phyloP scores from a whole-genome alignment of 768 basidiomycete species.

The Lactarius trivialis region DNA sequence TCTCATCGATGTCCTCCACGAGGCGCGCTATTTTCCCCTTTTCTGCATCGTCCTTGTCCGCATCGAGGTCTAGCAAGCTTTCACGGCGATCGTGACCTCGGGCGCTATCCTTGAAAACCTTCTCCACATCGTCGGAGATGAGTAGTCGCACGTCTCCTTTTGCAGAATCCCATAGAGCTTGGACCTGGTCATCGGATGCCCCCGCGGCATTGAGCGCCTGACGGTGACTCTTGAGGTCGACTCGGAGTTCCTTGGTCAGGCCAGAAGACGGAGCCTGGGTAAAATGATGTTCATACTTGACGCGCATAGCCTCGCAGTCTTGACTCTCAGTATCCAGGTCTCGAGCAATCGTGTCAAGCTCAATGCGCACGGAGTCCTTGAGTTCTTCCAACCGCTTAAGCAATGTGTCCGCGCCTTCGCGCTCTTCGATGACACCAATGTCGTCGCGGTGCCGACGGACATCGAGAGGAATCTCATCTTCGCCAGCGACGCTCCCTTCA shows the following conservation, averaged over 20 bases:
- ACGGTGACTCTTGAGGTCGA: constrained; percentile 73
- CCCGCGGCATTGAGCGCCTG: constrained; percentile 69
- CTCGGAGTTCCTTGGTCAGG: constrained; percentile 61
- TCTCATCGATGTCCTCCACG: constrained; percentile 72
- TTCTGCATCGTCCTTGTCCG: constrained; percentile 60
- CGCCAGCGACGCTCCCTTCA: constrained; percentile 54
- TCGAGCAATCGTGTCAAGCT: constrained; percentile 53
- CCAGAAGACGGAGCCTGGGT: constrained; percentile 78
- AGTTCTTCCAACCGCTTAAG: constrained; percentile 52
- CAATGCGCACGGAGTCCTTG: constrained; percentile 49
- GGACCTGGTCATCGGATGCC: constrained; percentile 71
- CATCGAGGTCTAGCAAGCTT: constrained; percentile 69
- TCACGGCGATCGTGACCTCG: constrained; percentile 34
- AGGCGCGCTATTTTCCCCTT: constrained; percentile 56
- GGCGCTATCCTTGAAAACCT: constrained; percentile 51
- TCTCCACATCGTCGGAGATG: constrained; percentile 53
- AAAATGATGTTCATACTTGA: constrained; percentile 83
- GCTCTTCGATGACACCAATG: constrained; percentile 59
- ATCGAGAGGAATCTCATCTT: constrained; percentile 63
- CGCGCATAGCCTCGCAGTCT: constrained; percentile 84
- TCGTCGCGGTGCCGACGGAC: constrained; percentile 72
- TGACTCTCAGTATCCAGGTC: constrained; percentile 77
- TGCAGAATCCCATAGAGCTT: constrained; percentile 63
- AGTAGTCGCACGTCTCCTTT: constrained; percentile 58
- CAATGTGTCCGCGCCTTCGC: constrained; percentile 58